Evolutionary conservation across 345 rosid genomes (phyloP), one percentile per base, ranked within the genome.

Genomic region (Hypericum perforatum): DNA sequence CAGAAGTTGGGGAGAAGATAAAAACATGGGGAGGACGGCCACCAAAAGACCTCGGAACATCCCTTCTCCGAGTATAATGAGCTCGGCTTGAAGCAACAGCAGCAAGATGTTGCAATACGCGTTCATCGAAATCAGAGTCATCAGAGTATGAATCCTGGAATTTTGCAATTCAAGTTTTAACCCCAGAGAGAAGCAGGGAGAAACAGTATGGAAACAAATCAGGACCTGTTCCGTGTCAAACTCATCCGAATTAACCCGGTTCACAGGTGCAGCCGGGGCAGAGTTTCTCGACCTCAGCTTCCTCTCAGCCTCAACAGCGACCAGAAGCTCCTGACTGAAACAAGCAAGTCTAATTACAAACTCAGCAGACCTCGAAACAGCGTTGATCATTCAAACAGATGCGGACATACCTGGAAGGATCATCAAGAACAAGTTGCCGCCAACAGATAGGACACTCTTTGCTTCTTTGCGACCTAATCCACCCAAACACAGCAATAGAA

Each of bases 401-500:
- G 14, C 55, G 59, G 9, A 45, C 16, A 47, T 70, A 86, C 97
- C 95, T 70, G 54, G 69, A 75, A 64, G 86, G 87, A 49, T 86
- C 97, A 67, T 66, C 72, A 37, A 90, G 58, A 53, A 64, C 66
- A 70, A 90, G 73, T 11, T 68, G 63, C 60, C 77, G 97, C 95
- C 92, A 91, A 60, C 92, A 91, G 57, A 91, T 84, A 0, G 95
- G 98, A 55, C 98, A 91, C 67, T 86, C 96, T 61, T 82, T 75
- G 82, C 98, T 86, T 81, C 98, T 82, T 63, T 91, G 92, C 1
- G 83, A 87, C 98, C 98, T 91, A 70, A 56, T 43, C 7, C 50
- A 62, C 32, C 32, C 32, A 22, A 22, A 22, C 32, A 22, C 32
- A 22, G 32, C 32, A 22, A 22, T 1, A 22, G 32, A 22, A n/a